Percentiles rank a stretch among this genome's conserved stretches.
Evolutionary conservation across 1,139 yeast species (phyloP).

Genomic region (Suzukiozyma palmioleophila): DNA sequence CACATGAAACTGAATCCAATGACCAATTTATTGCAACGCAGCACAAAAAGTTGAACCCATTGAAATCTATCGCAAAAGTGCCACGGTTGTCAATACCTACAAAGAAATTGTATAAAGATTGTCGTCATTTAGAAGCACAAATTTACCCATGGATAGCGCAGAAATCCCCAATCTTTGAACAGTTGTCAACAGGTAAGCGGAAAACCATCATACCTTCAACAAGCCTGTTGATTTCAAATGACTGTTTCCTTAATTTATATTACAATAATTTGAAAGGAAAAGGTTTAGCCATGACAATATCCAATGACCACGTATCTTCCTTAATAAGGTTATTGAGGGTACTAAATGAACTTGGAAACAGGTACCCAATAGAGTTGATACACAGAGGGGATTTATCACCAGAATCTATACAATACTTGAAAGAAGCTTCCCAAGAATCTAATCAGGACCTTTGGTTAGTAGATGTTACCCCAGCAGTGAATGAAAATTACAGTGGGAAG

Average conservation of each 20-base stretch:
- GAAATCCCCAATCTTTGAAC: conserved; percentile 19
- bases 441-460: conserved; percentile 40
- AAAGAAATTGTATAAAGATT: conserved; percentile 1
- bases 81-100: not conserved
- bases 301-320: conserved; percentile 22
- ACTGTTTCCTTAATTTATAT: conserved; percentile 17
- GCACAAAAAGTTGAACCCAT: not conserved
- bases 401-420: conserved; percentile 18
- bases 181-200: conserved; percentile 5
- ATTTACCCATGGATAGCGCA: conserved; percentile 25
- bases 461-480: conserved; percentile 31
- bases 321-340: conserved; percentile 24
- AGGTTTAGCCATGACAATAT: conserved; percentile 35
- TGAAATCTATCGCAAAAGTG: not conserved
- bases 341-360: conserved; percentile 24
- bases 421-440: conserved; percentile 22
- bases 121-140: conserved; percentile 10
- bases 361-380: conserved; percentile 32
- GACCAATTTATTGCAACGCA: conserved; percentile 1
- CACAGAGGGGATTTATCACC: conserved; percentile 19
- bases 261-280: conserved; percentile 21
- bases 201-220: not conserved
- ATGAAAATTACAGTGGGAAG: conserved; percentile 18
- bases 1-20: conserved; percentile 4
- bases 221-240: conserved; percentile 4